Evolutionary conservation across 2,329 filamentous ascomycete species (phyloP).

Genomic region (Colletotrichum tofieldiae): DNA sequence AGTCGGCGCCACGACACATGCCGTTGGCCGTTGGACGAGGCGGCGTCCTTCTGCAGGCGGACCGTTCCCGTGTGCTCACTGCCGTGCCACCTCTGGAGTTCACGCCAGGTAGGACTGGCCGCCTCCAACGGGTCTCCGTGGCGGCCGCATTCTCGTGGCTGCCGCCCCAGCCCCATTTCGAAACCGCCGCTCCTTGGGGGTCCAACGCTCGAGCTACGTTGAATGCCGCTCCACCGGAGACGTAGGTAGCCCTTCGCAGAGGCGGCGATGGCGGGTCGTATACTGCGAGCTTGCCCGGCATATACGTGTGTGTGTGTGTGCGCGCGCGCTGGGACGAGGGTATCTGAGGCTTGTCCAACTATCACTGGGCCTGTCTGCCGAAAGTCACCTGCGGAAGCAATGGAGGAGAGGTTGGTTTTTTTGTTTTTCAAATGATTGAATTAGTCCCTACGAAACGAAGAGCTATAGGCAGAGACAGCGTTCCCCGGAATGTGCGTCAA

Average conservation of each 20-base stretch:
- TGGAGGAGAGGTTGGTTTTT: not conserved
- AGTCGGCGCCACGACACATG: constrained; percentile 4
- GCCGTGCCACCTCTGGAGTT: constrained; percentile 30
- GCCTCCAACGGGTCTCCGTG: constrained; percentile 2
- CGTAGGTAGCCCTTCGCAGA: constrained; percentile 5
- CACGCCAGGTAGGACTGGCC: constrained; percentile 28
- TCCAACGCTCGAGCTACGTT: constrained; percentile 5
- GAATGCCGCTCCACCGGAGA: constrained; percentile 24
- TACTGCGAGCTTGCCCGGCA: not conserved
- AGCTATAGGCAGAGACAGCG: constrained; percentile 12
- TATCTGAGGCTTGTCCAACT: not conserved
- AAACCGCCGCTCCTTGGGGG: constrained; percentile 23
- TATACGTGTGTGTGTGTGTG: not conserved
- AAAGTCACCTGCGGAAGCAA: not conserved
- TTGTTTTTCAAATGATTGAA: constrained; percentile 31
- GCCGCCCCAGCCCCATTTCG: constrained; percentile 33
- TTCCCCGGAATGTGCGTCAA: not conserved
- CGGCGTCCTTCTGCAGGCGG: constrained; percentile 25
- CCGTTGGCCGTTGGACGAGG: constrained; percentile 26
- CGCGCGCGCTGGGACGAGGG: not conserved
- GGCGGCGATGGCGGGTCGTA: not conserved
- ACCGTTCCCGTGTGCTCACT: constrained; percentile 31
- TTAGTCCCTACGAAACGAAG: constrained; percentile 15
- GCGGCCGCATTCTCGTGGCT: constrained; percentile 1
- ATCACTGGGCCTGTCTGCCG: not conserved